Evolutionary conservation across 352 stramenopile species (phyloP), one percentile per base, ranked within the genome.

Genomic region (Pseudoperonospora humuli): DNA sequence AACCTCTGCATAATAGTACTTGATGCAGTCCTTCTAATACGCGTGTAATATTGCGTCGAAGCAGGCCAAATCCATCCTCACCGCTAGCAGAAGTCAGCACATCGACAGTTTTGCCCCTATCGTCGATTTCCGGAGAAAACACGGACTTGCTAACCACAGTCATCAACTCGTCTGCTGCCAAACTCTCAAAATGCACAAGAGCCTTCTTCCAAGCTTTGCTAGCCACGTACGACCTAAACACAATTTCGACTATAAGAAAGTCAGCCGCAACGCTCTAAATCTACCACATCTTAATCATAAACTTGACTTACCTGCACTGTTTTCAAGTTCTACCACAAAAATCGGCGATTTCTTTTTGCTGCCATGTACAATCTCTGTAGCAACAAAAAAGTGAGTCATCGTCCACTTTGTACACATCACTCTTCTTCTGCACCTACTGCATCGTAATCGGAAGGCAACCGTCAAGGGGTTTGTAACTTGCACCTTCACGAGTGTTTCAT

Each of bases 141-240:
- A 54, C 34, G 0, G 63, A 64, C 7, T 56, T 54, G 5, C 40
- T 50, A 9, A 77, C 50, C 8, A 71, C 29, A 6, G 29, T 24
- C 29, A 62, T 36, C 18, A 89, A 50, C 33, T 89, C 62, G 17
- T 86, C 66, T 7, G 43, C 32, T 13, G 58, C 48, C n/a, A 89
- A 49, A 18, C 60, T 71, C 29, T 81, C 64, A n/a, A 89, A 86
- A 52, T 89, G 73, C 3, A 62, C 47, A 2, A 92, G 43, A 26
- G 80, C 77, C 46, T 89, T 88, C 24, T 84, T 88, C 80, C 80
- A 92, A 8, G 80, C 80, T 60, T 86, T 89, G 40, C 51, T 82
- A 14, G 75, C 60, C 20, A 85, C 71, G 25, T 87, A 86, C 20
- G 75, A 88, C 19, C 75, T 72, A 45, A 92, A 92, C 3, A 80